Evolutionary conservation across 2,329 filamentous ascomycete genomes (phyloP), one percentile per base, ranked within the genome.

Genomic region (Bipolaris victoriae): DNA sequence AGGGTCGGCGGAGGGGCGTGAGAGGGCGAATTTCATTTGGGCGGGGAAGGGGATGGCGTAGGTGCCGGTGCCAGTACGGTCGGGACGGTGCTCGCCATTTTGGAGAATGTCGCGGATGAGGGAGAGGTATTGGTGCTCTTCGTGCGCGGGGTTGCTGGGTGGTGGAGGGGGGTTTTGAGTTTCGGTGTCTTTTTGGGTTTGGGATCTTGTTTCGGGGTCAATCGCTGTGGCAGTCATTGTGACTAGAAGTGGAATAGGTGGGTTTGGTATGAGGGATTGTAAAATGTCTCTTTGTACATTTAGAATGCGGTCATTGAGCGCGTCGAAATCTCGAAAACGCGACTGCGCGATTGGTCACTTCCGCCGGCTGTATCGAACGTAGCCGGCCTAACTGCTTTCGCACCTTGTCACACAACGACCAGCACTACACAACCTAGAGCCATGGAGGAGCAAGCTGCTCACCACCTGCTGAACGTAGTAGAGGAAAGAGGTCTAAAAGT

Each of bases 41-140:
- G 85, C 84, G 1, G 95, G 94, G 1, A 92, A 94, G 70, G 97
- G 97, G 64, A 98, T 83, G 9, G 92, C 92, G 71, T 88, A 86
- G 10, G 95, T 99, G 53, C 95, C 95, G 3, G 95, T 99, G 51
- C 95, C 95, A 3, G 95, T 99, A 66, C 91, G 85, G 76, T 99
- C 95, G 31, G 92, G 92, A 16, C 95, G 89, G 73, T 92, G 88
- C 77, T 99, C 95, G 70, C 95, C 95, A 24, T 86, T 80, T 15
- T 87, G 81, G 15, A 99, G 83, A 70, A 98, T 97, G 65, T 91
- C 86, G 64, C 88, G 89, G 61, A 98, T 92, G 24, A 99, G 84
- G 68, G 94, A 85, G 58, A 99, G 88, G 76, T 99, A 99, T 78
- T 98, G 95, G 72, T 92, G 83, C 79, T 99, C 95, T 81, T 98